phyloP scores from a whole-genome alignment of 2,329 filamentous ascomycete genomes.

The Xylariaceae sp. region DNA sequence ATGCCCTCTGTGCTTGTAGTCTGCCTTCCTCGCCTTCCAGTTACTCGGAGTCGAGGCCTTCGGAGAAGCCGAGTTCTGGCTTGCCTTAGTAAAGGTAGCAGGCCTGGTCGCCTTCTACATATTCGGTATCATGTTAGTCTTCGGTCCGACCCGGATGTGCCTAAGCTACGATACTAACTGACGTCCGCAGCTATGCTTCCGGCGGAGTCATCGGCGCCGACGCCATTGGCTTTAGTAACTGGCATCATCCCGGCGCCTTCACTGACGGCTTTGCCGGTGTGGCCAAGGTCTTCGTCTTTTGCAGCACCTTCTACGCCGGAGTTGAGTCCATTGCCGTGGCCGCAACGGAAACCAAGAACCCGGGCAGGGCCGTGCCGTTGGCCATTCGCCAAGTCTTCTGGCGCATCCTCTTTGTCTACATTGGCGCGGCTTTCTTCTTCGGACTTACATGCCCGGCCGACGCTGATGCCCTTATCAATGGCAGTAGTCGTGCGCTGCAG shows the following conservation, averaged over 20 bases:
- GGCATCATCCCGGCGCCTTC: conserved; percentile 66
- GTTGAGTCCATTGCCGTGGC: conserved; percentile 55
- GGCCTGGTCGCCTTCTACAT: conserved; percentile 68
- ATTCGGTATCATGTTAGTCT: conserved; percentile 58
- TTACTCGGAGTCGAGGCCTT: conserved; percentile 68
- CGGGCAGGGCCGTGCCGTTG: conserved; percentile 49
- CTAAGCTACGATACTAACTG: conserved; percentile 5
- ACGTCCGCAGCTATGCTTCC: conserved; percentile 50
- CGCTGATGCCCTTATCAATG: conserved; percentile 57
- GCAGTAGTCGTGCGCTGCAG: conserved; percentile 57
- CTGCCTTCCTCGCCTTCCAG: conserved; percentile 61
- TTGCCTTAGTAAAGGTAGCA: conserved; percentile 65
- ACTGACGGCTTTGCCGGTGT: conserved; percentile 62
- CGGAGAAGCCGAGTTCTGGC: conserved; percentile 76
- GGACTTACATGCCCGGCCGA: conserved; percentile 69
- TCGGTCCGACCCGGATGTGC: not conserved
- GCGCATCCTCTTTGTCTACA: conserved; percentile 58
- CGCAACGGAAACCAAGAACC: conserved; percentile 56
- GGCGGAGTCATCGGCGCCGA: conserved; percentile 60
- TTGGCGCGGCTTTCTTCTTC: conserved; percentile 69
- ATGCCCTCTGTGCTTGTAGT: conserved; percentile 24
- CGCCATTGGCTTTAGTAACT: conserved; percentile 64
- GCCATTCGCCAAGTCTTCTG: conserved; percentile 58
- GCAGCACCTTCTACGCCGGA: conserved; percentile 66
- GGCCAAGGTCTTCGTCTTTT: conserved; percentile 62